Percentiles rank a stretch among this genome's conserved stretches.
Conservation (phyloP, 371 early-diverging fungal genomes). For the Basidiobolus meristosporus region DNA sequence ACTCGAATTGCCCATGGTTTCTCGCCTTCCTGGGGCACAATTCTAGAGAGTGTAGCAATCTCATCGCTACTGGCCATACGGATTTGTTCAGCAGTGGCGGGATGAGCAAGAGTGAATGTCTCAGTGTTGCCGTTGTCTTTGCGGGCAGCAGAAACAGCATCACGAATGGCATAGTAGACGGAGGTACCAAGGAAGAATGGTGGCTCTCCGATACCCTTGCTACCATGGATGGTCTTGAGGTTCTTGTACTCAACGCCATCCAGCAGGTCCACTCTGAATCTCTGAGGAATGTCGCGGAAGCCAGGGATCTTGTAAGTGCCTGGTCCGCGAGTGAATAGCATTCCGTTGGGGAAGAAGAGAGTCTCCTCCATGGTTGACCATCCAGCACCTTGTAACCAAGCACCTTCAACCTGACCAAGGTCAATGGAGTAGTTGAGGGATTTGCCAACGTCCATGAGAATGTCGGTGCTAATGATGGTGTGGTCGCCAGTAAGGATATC, state of each 20-base stretch:
- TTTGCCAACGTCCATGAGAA: conserved; percentile 54
- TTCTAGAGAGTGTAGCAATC: conserved; percentile 5
- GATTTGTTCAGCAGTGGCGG: conserved; percentile 50
- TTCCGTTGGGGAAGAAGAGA: conserved; percentile 36
- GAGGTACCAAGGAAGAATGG: conserved; percentile 55
- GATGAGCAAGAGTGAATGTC: conserved; percentile 29
- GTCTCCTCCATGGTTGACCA: conserved; percentile 59
- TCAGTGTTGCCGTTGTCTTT: conserved; percentile 15
- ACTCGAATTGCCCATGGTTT: too few relatives aligned
- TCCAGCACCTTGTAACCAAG: conserved; percentile 50
- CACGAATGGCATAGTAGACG: conserved; percentile 49
- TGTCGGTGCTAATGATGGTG: conserved; percentile 37
- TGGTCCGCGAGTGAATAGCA: conserved; percentile 49
- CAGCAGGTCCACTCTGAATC: conserved; percentile 41
- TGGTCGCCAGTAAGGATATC: conserved; percentile 60
- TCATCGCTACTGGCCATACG: conserved; percentile 37
- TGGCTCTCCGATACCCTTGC: conserved; percentile 70
- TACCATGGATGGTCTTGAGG: conserved; percentile 45
- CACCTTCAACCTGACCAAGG: conserved; percentile 65
- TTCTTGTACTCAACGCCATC: conserved; percentile 26
- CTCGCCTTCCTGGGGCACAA: background rate
- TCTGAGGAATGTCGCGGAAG: conserved; percentile 48
- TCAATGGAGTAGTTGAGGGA: conserved; percentile 60
- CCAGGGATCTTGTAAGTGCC: conserved; percentile 67
- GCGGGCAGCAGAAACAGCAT: conserved; percentile 41